Evolutionary conservation across 2,329 filamentous ascomycete species (phyloP), one percentile per base, ranked within the genome.

Genomic region (Cladophialophora immunda): DNA sequence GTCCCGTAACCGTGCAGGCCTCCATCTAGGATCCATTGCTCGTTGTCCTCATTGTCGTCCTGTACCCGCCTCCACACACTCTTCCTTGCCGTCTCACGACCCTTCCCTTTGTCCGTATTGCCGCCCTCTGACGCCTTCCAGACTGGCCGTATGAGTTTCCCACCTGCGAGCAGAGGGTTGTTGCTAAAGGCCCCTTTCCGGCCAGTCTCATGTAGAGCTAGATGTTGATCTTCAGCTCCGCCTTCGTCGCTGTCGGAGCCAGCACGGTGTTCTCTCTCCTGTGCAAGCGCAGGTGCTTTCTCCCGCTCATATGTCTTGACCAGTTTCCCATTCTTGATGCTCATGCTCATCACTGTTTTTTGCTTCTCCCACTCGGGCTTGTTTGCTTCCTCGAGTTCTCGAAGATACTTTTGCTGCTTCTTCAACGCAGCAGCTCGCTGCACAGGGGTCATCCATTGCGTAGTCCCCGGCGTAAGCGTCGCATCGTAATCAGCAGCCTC

Each of bases 291-390:
- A 3, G 65, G 65, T 17, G 70, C 71, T 74, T 78, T 71, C 34
- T 61, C 67, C 17, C 62, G 74, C 71, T 76, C 71, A 75, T 68
- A 80, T 64, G 67, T 78, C 67, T 86, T 87, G 4, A 95, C 89
- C 2, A 97, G 88, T 73, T 90, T 93, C 19, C 90, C 90, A 0
- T 90, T 90, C 8, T 89, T 89, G 0, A 97, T 81, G 76, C 97
- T 93, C 68, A 97, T 91, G 75, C 91, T 94, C 71, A 96, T 86
- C 0, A 97, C 90, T 67, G 95, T 90, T 73, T 86, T 88, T 66
- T 92, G 86, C 84, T 94, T 97, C 81, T 97, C 94, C 78, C 93
- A 97, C 69, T 96, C 94, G 0, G 93, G 93, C 59, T 87, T 83
- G 3, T 91, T 89, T 72, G 91, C 91, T 89, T 93, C 96, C 74